phyloP scores from a whole-genome alignment of 2,329 filamentous ascomycete genomes.

The Ascochyta koolunga region DNA sequence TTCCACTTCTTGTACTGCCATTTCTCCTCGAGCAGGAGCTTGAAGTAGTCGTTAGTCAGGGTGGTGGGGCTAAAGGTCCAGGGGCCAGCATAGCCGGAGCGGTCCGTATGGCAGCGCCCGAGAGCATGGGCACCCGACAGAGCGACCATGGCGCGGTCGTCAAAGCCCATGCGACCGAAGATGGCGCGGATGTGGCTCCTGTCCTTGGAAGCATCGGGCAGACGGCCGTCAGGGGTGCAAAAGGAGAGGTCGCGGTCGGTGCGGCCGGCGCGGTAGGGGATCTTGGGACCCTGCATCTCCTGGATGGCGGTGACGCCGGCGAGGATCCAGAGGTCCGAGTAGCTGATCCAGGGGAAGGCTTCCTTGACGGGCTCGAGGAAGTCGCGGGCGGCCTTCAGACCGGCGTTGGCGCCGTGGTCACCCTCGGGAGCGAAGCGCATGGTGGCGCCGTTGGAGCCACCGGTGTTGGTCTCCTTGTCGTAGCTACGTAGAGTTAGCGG shows the following conservation, averaged over 20 bases:
- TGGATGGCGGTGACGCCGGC: slow-evolving; percentile 84
- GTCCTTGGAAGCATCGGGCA: slow-evolving; percentile 80
- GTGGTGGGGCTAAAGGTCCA: slow-evolving; percentile 77
- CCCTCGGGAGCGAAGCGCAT: slow-evolving; percentile 94
- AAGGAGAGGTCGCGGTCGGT: slow-evolving; percentile 76
- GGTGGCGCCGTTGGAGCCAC: slow-evolving; percentile 93
- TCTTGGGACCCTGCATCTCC: slow-evolving; percentile 88
- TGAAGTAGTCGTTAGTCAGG: slow-evolving; percentile 94
- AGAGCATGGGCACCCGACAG: slow-evolving; percentile 81
- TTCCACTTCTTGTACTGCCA: slow-evolving; percentile 98
- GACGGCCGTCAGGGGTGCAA: slow-evolving; percentile 93
- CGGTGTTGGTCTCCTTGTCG: slow-evolving; percentile 84
- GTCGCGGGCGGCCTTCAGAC: slow-evolving; percentile 82
- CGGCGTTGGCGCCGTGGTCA: slow-evolving; percentile 92
- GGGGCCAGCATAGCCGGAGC: slow-evolving; percentile 88
- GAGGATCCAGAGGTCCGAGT: slow-evolving; percentile 97
- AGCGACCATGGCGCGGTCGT: slow-evolving; percentile 95
- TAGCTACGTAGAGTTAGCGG: slow-evolving; percentile 55
- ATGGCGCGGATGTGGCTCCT: slow-evolving; percentile 83
- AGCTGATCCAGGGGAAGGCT: slow-evolving; percentile 91
- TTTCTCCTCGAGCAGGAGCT: slow-evolving; percentile 86
- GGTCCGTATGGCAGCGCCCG: slow-evolving; percentile 87
- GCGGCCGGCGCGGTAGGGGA: slow-evolving; percentile 90
- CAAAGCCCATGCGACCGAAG: slow-evolving; percentile 97
- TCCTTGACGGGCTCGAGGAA: slow-evolving; percentile 92